Evolutionary conservation across 1,284 basidiomycete genomes (phyloP), one percentile per base, ranked within the genome.

Genomic region (Gastroboletus turbinatus): DNA sequence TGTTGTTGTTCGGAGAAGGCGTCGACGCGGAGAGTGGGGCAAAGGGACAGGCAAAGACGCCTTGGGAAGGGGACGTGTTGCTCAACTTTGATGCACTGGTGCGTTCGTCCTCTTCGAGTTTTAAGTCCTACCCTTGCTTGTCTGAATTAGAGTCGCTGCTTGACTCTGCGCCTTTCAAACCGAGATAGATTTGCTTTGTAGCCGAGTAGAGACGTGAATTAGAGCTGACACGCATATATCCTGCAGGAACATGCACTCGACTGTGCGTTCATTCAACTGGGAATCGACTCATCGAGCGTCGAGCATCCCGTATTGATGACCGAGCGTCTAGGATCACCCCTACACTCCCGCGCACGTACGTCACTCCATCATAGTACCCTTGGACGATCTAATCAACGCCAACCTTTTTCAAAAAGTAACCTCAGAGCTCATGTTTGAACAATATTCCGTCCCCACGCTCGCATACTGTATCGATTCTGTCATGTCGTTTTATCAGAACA

Each of bases 341-440:
- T 96, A 29, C 94, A 96, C 74, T 96, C 94, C 11, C 80, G 97
- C 70, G 81, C 87, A 36, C 73, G 94, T 95, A 72, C 57, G 90
- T 82, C 3, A 38, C 16, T 13, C 32, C 25, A 5, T 30, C 43
- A n/a, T 35, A 5, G n/a, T 45, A 8, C 44, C 23, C 5, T 35
- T 5, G 0, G 39, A 35, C 27, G 17, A 23, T 25, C 10, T 36
- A 14, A 33, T 43, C 46, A 7, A 59, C 9, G 4, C 10, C 3
- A 19, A n/a, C 13, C 2, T 21, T 25, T 25, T 25, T 4, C n/a
- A n/a, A n/a, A 48, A 46, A 68, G 67, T 97, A 58, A 97, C 95
- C 27, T 96, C 95, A 1, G 97, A 99, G 70, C 84, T 99, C 25
- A 84, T 99, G 72, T 99, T 99, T 69, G 97, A 99, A 76, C 84